These are phyloP conservation scores for Priceomyces carsonii DNA, from an alignment of 805 yeast species.

Conservation along the genomic window DNA sequence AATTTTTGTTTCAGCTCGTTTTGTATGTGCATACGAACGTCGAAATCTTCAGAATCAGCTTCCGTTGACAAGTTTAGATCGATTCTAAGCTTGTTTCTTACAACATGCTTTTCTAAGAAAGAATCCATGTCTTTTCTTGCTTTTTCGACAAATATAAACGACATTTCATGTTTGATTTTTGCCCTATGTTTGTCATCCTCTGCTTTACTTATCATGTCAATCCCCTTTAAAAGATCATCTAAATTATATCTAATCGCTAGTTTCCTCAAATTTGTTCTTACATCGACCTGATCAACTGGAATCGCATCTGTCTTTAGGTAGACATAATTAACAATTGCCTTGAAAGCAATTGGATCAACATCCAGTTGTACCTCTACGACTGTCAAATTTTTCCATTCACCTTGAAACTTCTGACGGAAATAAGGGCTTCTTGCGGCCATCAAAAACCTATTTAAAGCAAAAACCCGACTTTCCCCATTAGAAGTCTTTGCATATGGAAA, in stretches of 20 bases:
- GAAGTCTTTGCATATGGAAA: slow-evolving; percentile 19
- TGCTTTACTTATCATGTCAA: slow-evolving; percentile 27
- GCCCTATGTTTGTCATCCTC: slow-evolving; percentile 21
- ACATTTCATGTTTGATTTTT: slow-evolving; percentile 30
- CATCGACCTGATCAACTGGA: slow-evolving; percentile 20
- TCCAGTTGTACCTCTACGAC: slow-evolving; percentile 17
- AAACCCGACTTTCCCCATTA: slow-evolving; percentile 12
- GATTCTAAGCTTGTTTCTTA: slow-evolving; percentile 15
- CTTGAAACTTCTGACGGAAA: slow-evolving; percentile 21
- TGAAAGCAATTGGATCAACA: slow-evolving; percentile 19
- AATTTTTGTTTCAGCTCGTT: slow-evolving; percentile 21
- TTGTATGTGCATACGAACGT: slow-evolving; percentile 16
- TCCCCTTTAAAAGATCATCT: slow-evolving; percentile 34
- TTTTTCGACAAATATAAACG: slow-evolving; percentile 30
- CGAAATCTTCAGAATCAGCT: slow-evolving; percentile 32
- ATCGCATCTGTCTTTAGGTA: slow-evolving; percentile 33
- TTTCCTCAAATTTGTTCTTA: slow-evolving; percentile 19
- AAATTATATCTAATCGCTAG: slow-evolving; percentile 36
- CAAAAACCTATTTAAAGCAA: slow-evolving; percentile 28
- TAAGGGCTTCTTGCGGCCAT: slow-evolving; percentile 36
- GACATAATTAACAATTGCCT: slow-evolving; percentile 26
- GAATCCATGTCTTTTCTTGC: slow-evolving; percentile 34
- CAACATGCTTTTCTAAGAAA: slow-evolving; percentile 25
- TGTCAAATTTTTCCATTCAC: slow-evolving; percentile 19
- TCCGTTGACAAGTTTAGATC: slow-evolving; percentile 21